A percentile compares a stretch with the other conserved stretches of the same genome.
These are phyloP conservation scores for Fusarium sp. DNA, from an alignment of 2,329 filamentous ascomycete genomes.

Conservation along the genomic window DNA sequence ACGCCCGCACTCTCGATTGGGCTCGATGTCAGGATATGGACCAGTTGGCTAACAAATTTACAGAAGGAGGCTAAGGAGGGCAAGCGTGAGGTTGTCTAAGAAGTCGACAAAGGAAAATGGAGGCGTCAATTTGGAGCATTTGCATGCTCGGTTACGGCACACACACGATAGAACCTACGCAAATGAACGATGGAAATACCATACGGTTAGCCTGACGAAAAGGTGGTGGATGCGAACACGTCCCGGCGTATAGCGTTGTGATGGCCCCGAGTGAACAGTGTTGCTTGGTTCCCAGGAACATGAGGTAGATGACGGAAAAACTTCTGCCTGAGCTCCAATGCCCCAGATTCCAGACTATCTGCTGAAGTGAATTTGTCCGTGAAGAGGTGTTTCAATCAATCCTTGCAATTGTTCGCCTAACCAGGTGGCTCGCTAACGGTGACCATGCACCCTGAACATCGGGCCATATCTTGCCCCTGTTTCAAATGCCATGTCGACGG, in stretches of 20 bases:
- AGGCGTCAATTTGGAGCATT: conserved; percentile 46
- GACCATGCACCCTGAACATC: background rate
- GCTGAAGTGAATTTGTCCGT: conserved; percentile 16
- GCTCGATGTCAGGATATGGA: conserved; percentile 4
- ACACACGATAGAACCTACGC: conserved; percentile 45
- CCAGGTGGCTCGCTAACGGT: conserved; percentile 4
- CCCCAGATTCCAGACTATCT: conserved; percentile 1
- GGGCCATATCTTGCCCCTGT: conserved; percentile 5
- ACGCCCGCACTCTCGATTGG: conserved; percentile 57
- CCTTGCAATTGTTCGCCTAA: background rate
- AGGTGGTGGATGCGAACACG: conserved; percentile 33
- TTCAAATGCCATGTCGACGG: conserved; percentile 6
- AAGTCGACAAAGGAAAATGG: conserved; percentile 33
- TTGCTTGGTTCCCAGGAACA: conserved; percentile 37
- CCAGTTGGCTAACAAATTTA: conserved; percentile 53
- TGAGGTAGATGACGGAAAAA: conserved; percentile 32
- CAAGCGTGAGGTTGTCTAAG: conserved; percentile 89
- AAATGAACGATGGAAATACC: conserved; percentile 49
- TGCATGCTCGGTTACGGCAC: conserved; percentile 41
- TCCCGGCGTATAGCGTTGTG: conserved; percentile 35
- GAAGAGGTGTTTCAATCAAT: conserved; percentile 1
- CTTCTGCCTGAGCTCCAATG: conserved; percentile 29
- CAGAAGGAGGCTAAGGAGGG: conserved; percentile 99
- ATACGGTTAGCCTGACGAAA: conserved; percentile 42
- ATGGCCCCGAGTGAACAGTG: conserved; percentile 41